Conservation (phyloP, 176 grass and related monocot species). For the Panicum miliaceum region DNA sequence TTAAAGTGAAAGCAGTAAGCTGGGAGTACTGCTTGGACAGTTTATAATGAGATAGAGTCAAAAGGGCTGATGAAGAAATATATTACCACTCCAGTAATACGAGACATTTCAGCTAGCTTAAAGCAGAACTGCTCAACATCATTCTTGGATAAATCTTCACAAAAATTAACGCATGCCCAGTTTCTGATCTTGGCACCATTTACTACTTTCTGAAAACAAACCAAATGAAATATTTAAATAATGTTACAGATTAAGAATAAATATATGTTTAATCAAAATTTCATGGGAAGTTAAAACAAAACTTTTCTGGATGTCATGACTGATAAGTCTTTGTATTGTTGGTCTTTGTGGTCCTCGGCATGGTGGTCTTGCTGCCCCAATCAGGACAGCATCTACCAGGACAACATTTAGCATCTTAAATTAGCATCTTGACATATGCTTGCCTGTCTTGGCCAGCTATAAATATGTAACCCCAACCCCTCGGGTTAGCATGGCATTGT, state of each 20-base stretch:
- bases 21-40: neutral
- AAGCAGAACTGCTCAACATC: neutral
- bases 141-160: neutral
- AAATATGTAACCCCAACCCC: too few relatives aligned
- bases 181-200: constrained; percentile 26
- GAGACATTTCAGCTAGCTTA: constrained; percentile 4
- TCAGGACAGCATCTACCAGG: too few relatives aligned
- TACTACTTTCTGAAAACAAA: constrained; percentile 47
- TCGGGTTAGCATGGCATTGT: too few relatives aligned
- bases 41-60: neutral
- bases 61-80: neutral
- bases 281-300: neutral
- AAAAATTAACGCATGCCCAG: constrained; percentile 47
- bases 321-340: too few relatives aligned
- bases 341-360: too few relatives aligned
- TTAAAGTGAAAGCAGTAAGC: constrained; percentile 1
- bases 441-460: too few relatives aligned
- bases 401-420: too few relatives aligned
- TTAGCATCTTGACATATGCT: too few relatives aligned
- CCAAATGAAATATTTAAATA: constrained; percentile 13
- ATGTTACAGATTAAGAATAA: neutral
- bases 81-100: constrained; percentile 42
- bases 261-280: neutral
- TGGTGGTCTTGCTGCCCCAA: too few relatives aligned
- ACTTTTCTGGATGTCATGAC: neutral